Base-by-base conservation (phyloP, 2,329 filamentous ascomycete genomes). In the Trichoderma semiorbis region DNA sequence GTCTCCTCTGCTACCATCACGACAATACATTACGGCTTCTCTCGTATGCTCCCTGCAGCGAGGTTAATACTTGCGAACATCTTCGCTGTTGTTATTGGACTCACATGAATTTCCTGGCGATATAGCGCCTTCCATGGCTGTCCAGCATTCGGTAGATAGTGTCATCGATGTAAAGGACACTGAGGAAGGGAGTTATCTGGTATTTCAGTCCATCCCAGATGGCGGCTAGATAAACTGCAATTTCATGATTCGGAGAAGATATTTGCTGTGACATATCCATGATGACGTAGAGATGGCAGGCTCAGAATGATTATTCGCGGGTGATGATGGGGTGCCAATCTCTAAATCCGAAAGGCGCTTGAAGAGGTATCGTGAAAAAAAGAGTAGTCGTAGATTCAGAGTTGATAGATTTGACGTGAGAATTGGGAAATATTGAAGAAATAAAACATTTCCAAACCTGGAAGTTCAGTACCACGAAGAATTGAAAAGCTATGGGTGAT, bases 91-190 rank as follows among this genome's bases (percentile, higher is more conserved):
- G 18, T 47, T 24, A 24, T 10, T 58, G 26, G 66, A 62, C 76
- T 74, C 39, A 77, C 77, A 78, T 76, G 72, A 78, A 77, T 30
- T 74, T 74, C 34, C 71, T 69, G 8, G 76, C 76, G 32, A 78
- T 57, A 39, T 72, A 78, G 26, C 64, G 63, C 32, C 74, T 77
- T 14, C 74, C 74, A 26, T 66, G 74, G 8, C 57, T 21, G 47
- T 77, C 76, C 30, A 77, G 64, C 32, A 72, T 53, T 21, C 73
- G 72, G 61, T 75, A 77, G 21, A 76, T 66, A 6, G 58, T 21
- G 39, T 72, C 72, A 24, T 73, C 68, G n/a, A 78, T 57, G 16
- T 60, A 66, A 5, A 77, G 24, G 36, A 77, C 72, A 28, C 74
- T 73, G 18, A 66, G 62, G 43, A 75, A 76, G 3, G 75, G 73